Evolutionary conservation across 306 rosid species (phyloP).

Genomic region (Echinosophora koreensis): DNA sequence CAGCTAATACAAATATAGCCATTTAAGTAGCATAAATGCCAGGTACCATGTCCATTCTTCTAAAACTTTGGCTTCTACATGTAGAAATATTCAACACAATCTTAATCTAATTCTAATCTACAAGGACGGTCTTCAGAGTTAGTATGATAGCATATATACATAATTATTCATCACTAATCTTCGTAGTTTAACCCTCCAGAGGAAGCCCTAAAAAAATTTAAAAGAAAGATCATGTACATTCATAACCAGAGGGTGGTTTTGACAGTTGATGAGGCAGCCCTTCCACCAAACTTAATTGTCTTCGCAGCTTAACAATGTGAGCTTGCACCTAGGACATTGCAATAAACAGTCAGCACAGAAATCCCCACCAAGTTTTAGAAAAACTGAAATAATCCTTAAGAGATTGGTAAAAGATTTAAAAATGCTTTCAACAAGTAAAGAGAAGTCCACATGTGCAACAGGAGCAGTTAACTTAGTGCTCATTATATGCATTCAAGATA

Average conservation of each 20-base stretch:
- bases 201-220: conserved; percentile 19
- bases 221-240: conserved; percentile 52
- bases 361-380: conserved; percentile 12
- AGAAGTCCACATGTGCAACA: conserved; percentile 34
- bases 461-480: conserved; percentile 20
- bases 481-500: conserved; percentile 38
- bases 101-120: conserved; percentile 38
- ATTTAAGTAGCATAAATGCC: conserved; percentile 22
- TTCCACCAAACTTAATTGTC: conserved; percentile 84
- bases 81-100: conserved; percentile 37
- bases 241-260: conserved; percentile 77
- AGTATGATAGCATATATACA: conserved; percentile 37
- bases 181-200: conserved; percentile 35
- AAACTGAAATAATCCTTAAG: conserved; percentile 1
- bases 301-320: conserved; percentile 83
- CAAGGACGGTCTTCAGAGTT: conserved; percentile 21
- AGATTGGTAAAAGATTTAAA: conserved; percentile 23
- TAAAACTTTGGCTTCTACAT: conserved; percentile 25
- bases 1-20: conserved; percentile 19
- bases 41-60: conserved; percentile 31
- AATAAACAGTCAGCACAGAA: conserved; percentile 47
- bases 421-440: conserved; percentile 23
- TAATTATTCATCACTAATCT: conserved; percentile 36
- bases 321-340: conserved; percentile 82
- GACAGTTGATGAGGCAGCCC: conserved; percentile 78